Base-by-base conservation (phyloP, 192 early-diverging fungal genomes). In the Glomus cerebriforme region DNA sequence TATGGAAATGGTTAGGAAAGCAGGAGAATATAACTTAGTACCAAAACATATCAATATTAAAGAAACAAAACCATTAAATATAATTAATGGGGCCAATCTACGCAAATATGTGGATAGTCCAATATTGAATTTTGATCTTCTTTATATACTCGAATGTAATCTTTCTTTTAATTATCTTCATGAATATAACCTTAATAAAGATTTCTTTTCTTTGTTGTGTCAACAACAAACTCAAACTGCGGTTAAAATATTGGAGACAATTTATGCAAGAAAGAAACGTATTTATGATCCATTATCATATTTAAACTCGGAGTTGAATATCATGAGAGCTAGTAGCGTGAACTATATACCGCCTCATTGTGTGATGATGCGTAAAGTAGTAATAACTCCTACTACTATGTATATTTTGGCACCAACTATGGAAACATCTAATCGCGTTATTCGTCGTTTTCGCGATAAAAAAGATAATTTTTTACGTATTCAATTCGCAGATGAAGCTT, bases 401-500 rank as follows among this genome's bases (percentile, higher is more conserved):
- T 91, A 92, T 80, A 79, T 92, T 26, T 85, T 87, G 12, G 87
- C 90, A 0, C 91, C 90, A 0, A 84, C 88, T 0, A 82, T 91
- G 29, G 94, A 95, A 73, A 88, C 90, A 0, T 86, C 89, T 22
- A 95, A 95, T 80, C 87, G 94, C 13, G 85, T 93, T 15, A 80
- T 93, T 3, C 88, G 94, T 5, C 84, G 90, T 27, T 92, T 86
- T 81, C 66, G 69, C 5, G 47, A 82, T 0, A 79, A 87, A 15
- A 45, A 79, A 12, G 86, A 92, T 24, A 83, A 88, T 13, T 95
- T 95, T 68, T 34, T 93, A 8, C 90, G 93, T n/a, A 91, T 95
- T 9, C 85, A 87, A 32, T 94, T 94, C 74, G 79, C 79, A 10
- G 92, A 94, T 66, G 94, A 95, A 68, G 83, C 86, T 2, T 75